Conservation (phyloP, 176 grass and related monocot genomes). For the Elymus sibiricus region DNA sequence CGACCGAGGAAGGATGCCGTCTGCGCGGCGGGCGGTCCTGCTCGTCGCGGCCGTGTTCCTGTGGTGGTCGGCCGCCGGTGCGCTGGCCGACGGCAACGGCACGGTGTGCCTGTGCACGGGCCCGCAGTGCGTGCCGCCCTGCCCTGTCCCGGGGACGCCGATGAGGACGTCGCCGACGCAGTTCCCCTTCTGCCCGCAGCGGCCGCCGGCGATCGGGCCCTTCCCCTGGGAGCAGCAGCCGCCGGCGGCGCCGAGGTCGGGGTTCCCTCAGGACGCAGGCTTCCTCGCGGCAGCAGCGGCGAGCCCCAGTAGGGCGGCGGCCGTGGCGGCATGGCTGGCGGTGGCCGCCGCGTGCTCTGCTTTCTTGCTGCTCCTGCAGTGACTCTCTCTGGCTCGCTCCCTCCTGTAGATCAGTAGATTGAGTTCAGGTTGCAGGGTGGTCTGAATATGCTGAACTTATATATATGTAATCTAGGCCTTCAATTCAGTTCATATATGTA, state of each 20-base stretch:
- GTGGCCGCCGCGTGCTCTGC: constrained; percentile 2
- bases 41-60: too few species aligned
- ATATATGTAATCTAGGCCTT: background rate
- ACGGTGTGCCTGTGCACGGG: too few species aligned
- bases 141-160: constrained; percentile 2
- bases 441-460: too few species aligned
- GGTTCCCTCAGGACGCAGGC: constrained; percentile 41
- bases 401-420: background rate
- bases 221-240: constrained; percentile 30
- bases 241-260: constrained; percentile 15
- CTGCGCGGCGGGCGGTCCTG: too few species aligned
- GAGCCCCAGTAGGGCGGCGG: background rate
- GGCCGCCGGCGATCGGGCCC: constrained; percentile 2
- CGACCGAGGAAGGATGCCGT: too few species aligned
- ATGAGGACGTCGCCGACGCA: background rate
- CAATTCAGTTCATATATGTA: background rate
- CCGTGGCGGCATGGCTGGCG: too few species aligned
- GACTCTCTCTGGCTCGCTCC: background rate
- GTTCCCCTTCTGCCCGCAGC: constrained; percentile 44
- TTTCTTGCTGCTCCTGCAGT: constrained; percentile 40
- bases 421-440: too few species aligned
- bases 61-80: too few species aligned
- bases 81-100: too few species aligned
- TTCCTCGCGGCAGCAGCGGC: constrained; percentile 27
- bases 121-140: background rate